A percentile compares a stretch with the other conserved stretches of the same genome.
phyloP scores from a whole-genome alignment of 116 monocot genomes.

The Papilionanthe hybrid region DNA sequence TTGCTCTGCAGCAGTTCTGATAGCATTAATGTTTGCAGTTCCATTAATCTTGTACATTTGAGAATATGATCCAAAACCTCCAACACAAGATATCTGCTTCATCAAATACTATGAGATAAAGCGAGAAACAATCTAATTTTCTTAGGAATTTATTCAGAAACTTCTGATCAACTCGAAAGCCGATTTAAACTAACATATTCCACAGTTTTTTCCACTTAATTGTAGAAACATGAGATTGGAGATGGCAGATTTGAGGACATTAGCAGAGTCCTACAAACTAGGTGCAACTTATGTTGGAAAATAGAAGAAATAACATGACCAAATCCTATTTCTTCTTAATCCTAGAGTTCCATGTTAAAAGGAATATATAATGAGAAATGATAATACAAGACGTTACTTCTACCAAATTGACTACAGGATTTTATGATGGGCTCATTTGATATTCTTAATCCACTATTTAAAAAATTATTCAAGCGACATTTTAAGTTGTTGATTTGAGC shows the following conservation, averaged over 20 bases:
- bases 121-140: neutral
- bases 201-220: neutral
- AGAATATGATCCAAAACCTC: constrained; percentile 95
- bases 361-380: neutral
- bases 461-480: neutral
- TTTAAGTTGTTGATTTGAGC: neutral
- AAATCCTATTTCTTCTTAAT: neutral
- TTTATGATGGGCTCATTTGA: neutral
- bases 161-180: neutral
- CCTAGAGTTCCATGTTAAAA: neutral
- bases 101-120: neutral
- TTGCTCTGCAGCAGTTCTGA: constrained; percentile 80
- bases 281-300: neutral
- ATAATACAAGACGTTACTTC: neutral
- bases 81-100: constrained; percentile 95
- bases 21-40: constrained; percentile 94
- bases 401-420: neutral
- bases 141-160: neutral
- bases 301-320: neutral
- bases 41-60: constrained; percentile 98
- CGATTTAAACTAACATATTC: neutral
- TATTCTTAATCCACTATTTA: neutral
- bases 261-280: neutral
- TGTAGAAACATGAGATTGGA: neutral
- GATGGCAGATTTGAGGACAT: neutral